Evolutionary conservation across 768 basidiomycete species (phyloP), one percentile per base, ranked within the genome.

Genomic region (Pleurotus ostreatus): DNA sequence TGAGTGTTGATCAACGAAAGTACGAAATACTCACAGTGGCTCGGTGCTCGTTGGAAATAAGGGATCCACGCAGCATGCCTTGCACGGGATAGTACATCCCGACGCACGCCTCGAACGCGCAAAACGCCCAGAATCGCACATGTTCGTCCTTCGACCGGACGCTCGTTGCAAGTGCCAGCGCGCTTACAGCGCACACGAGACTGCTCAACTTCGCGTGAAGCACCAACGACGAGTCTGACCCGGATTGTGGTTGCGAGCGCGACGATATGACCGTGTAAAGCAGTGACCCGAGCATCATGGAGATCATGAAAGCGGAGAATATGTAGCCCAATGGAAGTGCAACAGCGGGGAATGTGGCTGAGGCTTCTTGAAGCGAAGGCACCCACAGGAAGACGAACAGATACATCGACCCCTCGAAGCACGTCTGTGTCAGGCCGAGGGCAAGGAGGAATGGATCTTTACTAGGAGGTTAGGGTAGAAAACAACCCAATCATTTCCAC

Each of bases 301-400:
- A 83, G 55, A 89, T 71, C 89, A 91, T 91, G 74, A 89, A 88
- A 5, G 81, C 77, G 25, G 88, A 87, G 69, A 91, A 91, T 61
- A 91, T 89, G 68, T 86, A 87, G 2, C 89, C 89, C 6, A 91
- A 75, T 0, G 89, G 89, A 23, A 89, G 81, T 15, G 71, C 57
- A 5, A 63, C 61, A 9, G 69, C 59, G 8, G 73, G 63, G 57
- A 63, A 69, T 15, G 66, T 65, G 11, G 60, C 44, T n/a, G 83
- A 76, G 18, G 71, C 71, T 64, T 89, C 85, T 69, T 91, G 87
- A 13, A 91, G 72, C 1, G 83, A 78, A 1, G 89, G 88, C 0
- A 91, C 89, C 89, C 89, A 91, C 59, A 86, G 74, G 72, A 89
- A 91, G 60, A 90, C 89, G 69, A 90, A 91, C 58, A 90, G 79